phyloP scores from a whole-genome alignment of 1,284 basidiomycete species.

The Cutaneotrichosporon dermatis region DNA sequence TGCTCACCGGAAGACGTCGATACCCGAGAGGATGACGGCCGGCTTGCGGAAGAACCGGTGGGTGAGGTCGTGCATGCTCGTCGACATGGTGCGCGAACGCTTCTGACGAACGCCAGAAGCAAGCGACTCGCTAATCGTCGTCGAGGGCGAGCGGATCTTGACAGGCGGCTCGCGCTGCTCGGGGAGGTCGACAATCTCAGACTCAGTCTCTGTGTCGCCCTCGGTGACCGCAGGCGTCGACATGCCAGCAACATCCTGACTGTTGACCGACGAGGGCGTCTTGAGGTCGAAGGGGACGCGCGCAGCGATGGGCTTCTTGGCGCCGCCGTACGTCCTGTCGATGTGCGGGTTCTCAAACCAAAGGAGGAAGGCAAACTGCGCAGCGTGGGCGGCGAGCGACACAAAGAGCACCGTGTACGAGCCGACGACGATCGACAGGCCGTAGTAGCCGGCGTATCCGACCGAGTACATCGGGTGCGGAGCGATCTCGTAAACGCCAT shows the following conservation, averaged over 20 bases:
- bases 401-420: slow-evolving; percentile 87
- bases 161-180: slow-evolving; percentile 16
- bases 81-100: slow-evolving; percentile 26
- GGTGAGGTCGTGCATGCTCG: slow-evolving; percentile 81
- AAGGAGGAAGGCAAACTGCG: slow-evolving; percentile 91
- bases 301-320: slow-evolving; percentile 77
- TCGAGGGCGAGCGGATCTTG: slow-evolving; percentile 25
- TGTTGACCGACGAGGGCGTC: slow-evolving; percentile 1
- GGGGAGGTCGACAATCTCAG: slow-evolving; percentile 41
- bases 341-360: slow-evolving; percentile 98
- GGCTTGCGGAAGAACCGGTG: slow-evolving; percentile 89
- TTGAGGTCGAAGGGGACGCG: slow-evolving; percentile 60
- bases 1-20: slow-evolving; percentile 75
- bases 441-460: slow-evolving; percentile 94
- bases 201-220: slow-evolving; percentile 65
- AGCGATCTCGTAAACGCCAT: slow-evolving; percentile 85
- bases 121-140: neutral
- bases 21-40: slow-evolving; percentile 69
- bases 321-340: slow-evolving; percentile 77
- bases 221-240: slow-evolving; percentile 65
- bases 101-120: neutral
- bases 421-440: slow-evolving; percentile 62
- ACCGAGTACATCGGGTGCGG: slow-evolving; percentile 59
- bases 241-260: slow-evolving; percentile 4
- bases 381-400: slow-evolving; percentile 85